These are phyloP conservation scores for Cyberlindnera americana DNA, from an alignment of 805 yeast genomes.

Conservation along the genomic window DNA sequence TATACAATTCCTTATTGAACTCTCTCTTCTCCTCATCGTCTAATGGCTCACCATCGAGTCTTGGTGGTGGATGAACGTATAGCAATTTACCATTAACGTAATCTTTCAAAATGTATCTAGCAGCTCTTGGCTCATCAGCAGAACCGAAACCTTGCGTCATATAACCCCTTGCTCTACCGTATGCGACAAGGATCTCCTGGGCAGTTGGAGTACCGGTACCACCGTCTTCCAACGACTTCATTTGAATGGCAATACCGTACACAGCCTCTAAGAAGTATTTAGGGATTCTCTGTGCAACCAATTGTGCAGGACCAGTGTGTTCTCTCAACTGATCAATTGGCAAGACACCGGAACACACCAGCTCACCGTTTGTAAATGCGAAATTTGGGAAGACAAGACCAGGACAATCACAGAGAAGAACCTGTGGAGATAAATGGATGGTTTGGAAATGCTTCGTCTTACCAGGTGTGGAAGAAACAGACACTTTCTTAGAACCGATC, in stretches of 20 bases:
- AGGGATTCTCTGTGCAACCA: slow-evolving; percentile 87
- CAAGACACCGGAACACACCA: slow-evolving; percentile 96
- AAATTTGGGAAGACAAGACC: slow-evolving; percentile 98
- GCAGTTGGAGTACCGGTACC: slow-evolving; percentile 89
- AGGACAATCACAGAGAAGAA: slow-evolving; percentile 95
- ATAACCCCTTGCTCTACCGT: slow-evolving; percentile 94
- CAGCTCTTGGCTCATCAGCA: slow-evolving; percentile 94
- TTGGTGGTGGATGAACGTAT: slow-evolving; percentile 87
- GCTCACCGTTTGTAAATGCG: slow-evolving; percentile 93
- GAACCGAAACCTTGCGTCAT: slow-evolving; percentile 97
- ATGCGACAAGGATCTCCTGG: slow-evolving; percentile 82
- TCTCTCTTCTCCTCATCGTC: slow-evolving; percentile 49
- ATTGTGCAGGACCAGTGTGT: slow-evolving; percentile 79
- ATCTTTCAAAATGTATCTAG: slow-evolving; percentile 88
- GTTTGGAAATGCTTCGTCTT: slow-evolving; percentile 99
- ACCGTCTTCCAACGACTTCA: slow-evolving; percentile 75
- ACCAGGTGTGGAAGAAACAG: slow-evolving; percentile 98
- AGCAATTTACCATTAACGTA: slow-evolving; percentile 89
- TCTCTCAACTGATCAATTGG: slow-evolving; percentile 98
- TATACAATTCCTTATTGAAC: slow-evolving; percentile 76
- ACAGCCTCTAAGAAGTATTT: slow-evolving; percentile 84
- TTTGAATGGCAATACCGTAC: slow-evolving; percentile 87
- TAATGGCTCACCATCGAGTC: slow-evolving; percentile 41
- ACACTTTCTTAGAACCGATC: slow-evolving; percentile 95
- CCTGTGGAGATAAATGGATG: slow-evolving; percentile 75